phyloP scores from a whole-genome alignment of 371 early-diverging fungal species.

The Rhizopus stolonifer region DNA sequence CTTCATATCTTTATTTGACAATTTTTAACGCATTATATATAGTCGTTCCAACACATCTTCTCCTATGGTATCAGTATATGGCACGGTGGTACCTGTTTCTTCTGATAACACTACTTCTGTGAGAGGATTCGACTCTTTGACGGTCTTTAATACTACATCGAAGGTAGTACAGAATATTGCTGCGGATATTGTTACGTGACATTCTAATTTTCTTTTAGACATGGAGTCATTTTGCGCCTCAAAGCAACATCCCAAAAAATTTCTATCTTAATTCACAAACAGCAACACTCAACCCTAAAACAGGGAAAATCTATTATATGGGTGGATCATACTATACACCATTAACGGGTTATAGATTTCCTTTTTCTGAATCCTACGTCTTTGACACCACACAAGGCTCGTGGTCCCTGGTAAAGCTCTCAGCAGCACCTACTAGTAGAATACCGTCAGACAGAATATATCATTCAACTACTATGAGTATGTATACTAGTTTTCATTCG shows the following conservation, averaged over 20 bases:
- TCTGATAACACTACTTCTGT: not conserved
- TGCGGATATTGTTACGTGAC: not conserved
- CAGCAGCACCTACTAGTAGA: not conserved
- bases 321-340: slow-evolving; percentile 5
- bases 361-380: not conserved
- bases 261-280: slow-evolving; percentile 3
- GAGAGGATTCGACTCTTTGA: slow-evolving; percentile 1
- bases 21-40: not conserved
- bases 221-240: not conserved
- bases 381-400: slow-evolving; percentile 6
- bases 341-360: not conserved
- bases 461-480: slow-evolving; percentile 9
- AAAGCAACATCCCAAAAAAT: not conserved
- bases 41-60: not conserved
- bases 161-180: not conserved
- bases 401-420: not conserved
- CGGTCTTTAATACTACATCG: not conserved
- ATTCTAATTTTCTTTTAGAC: not conserved
- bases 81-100: not conserved
- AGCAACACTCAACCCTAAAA: slow-evolving; percentile 2
- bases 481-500: not conserved
- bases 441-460: slow-evolving; percentile 3
- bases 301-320: slow-evolving; percentile 5
- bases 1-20: too few relatives aligned
- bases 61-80: not conserved